phyloP scores from a whole-genome alignment of 768 basidiomycete genomes.

The Boletus coccyginus region DNA sequence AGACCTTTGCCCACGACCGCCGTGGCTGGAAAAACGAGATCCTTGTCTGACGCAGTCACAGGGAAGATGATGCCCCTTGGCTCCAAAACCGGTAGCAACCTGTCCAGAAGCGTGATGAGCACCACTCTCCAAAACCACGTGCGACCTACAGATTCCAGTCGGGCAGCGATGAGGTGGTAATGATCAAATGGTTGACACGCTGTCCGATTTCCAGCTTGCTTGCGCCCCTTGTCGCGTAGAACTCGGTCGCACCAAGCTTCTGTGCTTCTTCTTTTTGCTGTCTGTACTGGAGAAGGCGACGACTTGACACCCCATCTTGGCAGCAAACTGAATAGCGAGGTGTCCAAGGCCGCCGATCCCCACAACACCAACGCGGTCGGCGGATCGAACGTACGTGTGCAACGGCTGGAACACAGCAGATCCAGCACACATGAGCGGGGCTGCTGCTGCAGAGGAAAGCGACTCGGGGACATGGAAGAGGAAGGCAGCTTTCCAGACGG shows the following conservation, averaged over 20 bases:
- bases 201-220: constrained; percentile 25
- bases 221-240: constrained; percentile 29
- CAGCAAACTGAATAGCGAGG: constrained; percentile 37
- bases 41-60: constrained; percentile 21
- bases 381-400: constrained; percentile 24
- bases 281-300: constrained; percentile 36
- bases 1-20: constrained; percentile 15
- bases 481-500: constrained; percentile 33
- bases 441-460: constrained; percentile 30
- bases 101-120: constrained; percentile 1
- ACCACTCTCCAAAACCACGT: neutral
- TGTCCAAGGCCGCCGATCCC: constrained; percentile 39
- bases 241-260: constrained; percentile 35
- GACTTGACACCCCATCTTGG: constrained; percentile 39
- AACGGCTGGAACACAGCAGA: constrained; percentile 33
- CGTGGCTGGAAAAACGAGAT: constrained; percentile 23
- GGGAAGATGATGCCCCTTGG: constrained; percentile 24
- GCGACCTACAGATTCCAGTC: constrained; percentile 31
- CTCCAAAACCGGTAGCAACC: constrained; percentile 27
- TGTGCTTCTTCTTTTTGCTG: constrained; percentile 33
- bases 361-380: constrained; percentile 34
- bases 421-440: constrained; percentile 39
- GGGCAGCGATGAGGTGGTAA: constrained; percentile 30
- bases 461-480: constrained; percentile 35
- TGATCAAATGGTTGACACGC: constrained; percentile 30